These are phyloP conservation scores for Liquidambar formosana DNA, from an alignment of 164 flowering plant species.

Conservation along the genomic window DNA sequence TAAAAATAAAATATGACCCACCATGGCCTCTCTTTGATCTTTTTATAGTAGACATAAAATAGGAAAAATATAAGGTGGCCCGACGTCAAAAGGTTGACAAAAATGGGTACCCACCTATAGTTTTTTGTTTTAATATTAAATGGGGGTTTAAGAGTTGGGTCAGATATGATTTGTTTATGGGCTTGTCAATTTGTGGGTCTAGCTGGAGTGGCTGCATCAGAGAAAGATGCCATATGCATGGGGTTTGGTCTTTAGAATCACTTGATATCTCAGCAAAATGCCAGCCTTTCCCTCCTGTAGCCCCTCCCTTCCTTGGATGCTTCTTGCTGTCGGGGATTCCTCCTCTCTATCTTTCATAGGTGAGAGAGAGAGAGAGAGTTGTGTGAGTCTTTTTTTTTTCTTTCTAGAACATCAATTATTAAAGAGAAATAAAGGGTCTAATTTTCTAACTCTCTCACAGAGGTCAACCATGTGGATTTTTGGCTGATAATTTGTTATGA, in stretches of 20 bases:
- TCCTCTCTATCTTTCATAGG: no score
- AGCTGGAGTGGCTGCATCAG: slow-evolving; percentile 20
- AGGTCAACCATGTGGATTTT: no score
- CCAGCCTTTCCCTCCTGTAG: slow-evolving; percentile 14
- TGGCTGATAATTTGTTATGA: no score
- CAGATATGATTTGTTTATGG: slow-evolving; percentile 16
- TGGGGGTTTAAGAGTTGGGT: background rate
- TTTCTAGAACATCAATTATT: no score
- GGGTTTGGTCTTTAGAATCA: slow-evolving; percentile 2
- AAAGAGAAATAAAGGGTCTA: no score
- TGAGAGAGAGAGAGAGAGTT: no score
- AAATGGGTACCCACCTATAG: slow-evolving; percentile 7
- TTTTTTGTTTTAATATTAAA: slow-evolving; percentile 4
- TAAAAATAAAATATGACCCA: no score
- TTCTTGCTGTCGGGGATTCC: background rate
- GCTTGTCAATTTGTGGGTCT: slow-evolving; percentile 14
- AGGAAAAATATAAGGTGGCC: no score
- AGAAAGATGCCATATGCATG: slow-evolving; percentile 22
- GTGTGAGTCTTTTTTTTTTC: no score
- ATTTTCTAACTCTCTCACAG: no score
- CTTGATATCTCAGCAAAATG: slow-evolving; percentile 13
- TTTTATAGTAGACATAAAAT: no score
- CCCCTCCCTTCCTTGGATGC: background rate
- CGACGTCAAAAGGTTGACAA: slow-evolving; percentile 24
- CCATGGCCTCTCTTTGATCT: no score